A percentile compares a stretch with the other conserved stretches of the same genome.
Conservation (phyloP, 352 stramenopile genomes). For the Peronospora belbahrii region DNA sequence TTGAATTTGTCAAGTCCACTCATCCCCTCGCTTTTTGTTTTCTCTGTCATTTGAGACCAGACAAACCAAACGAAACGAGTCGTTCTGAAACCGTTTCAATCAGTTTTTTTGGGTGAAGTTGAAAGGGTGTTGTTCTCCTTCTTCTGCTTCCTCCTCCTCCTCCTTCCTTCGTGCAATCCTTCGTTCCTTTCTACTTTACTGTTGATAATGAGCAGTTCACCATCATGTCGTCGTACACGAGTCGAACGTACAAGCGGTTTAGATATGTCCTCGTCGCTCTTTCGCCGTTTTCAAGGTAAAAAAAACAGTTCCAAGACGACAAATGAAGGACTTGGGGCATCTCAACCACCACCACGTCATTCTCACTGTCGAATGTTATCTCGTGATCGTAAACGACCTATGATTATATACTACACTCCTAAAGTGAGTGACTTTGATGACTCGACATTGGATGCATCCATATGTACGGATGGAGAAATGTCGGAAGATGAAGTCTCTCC, state of each 20-base stretch:
- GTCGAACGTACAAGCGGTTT: conserved; percentile 19
- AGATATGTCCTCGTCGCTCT: conserved; percentile 20
- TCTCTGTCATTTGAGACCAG: too few relatives aligned
- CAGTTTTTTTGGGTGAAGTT: too few relatives aligned
- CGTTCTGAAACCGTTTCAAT: too few relatives aligned
- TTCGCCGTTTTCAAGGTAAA: conserved; percentile 20
- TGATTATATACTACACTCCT: conserved; percentile 32
- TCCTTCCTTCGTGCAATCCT: too few relatives aligned
- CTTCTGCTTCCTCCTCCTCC: too few relatives aligned
- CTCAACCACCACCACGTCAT: conserved; percentile 21
- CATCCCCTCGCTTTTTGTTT: too few relatives aligned
- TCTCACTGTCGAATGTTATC: conserved; percentile 16
- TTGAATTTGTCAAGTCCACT: too few relatives aligned
- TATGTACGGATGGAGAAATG: conserved; percentile 22
- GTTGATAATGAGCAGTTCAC: conserved; percentile 9
- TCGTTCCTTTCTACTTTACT: neutral
- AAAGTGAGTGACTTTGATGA: neutral
- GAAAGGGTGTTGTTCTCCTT: too few relatives aligned
- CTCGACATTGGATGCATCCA: conserved; percentile 3
- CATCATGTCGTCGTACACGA: conserved; percentile 12
- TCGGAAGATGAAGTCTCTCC: conserved; percentile 24
- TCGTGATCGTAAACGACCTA: conserved; percentile 23
- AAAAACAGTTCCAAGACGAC: conserved; percentile 7
- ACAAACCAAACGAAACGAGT: too few relatives aligned
- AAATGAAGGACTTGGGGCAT: conserved; percentile 10